Conservation (phyloP, 1,284 basidiomycete genomes). For the Schizophyllum commune region DNA sequence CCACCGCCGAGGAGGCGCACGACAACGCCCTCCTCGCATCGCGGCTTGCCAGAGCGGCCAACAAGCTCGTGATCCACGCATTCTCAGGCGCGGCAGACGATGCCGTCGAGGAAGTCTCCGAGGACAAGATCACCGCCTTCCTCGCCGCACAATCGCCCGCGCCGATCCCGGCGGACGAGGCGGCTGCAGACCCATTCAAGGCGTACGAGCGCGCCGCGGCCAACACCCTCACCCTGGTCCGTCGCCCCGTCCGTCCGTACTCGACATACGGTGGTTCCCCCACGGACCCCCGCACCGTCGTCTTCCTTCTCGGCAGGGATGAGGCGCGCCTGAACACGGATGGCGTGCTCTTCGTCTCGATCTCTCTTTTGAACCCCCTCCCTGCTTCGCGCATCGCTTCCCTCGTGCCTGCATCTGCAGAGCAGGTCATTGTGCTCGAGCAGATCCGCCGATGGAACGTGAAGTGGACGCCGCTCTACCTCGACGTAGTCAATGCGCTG, state of each 20-base stretch:
- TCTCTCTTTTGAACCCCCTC: conserved; percentile 75
- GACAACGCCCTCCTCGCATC: conserved; percentile 67
- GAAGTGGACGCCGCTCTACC: conserved; percentile 85
- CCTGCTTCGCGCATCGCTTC: conserved; percentile 56
- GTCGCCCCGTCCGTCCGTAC: conserved; percentile 53
- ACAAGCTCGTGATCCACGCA: conserved; percentile 69
- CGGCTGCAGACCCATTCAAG: conserved; percentile 29
- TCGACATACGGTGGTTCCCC: conserved; percentile 29
- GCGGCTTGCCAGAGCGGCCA: conserved; percentile 28
- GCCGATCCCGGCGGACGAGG: conserved; percentile 19
- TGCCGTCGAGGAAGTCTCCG: conserved; percentile 40
- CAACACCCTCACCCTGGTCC: conserved; percentile 53
- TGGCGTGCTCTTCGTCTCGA: conserved; percentile 56
- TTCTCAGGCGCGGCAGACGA: conserved; percentile 45
- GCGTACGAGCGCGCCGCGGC: conserved; percentile 59
- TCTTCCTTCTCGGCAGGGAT: conserved; percentile 67
- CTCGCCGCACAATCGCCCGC: conserved; percentile 36
- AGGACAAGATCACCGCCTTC: conserved; percentile 52
- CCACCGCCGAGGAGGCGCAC: conserved; percentile 57
- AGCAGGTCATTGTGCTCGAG: conserved; percentile 81
- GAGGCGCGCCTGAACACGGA: conserved; percentile 38
- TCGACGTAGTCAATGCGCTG: conserved; percentile 73
- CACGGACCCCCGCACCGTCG: conserved; percentile 51
- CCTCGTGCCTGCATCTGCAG: conserved; percentile 57
- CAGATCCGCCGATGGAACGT: conserved; percentile 69